These are phyloP conservation scores for Quercus phellos DNA, from an alignment of 331 rosid species.

Conservation along the genomic window DNA sequence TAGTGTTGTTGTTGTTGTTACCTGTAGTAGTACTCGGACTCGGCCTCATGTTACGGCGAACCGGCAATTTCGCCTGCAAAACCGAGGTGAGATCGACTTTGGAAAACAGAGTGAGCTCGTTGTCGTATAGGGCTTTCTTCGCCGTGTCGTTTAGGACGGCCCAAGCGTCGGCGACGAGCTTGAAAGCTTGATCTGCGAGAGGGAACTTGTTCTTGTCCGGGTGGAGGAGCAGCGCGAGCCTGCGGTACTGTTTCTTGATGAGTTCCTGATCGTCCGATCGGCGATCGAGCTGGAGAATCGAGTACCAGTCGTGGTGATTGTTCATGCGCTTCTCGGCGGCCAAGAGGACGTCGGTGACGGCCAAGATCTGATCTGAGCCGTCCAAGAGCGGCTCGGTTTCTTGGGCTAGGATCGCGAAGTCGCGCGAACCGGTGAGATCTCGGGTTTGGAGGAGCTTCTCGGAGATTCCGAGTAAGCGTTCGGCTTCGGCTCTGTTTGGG, in stretches of 20 bases:
- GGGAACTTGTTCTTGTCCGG: conserved; percentile 77
- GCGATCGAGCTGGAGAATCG: conserved; percentile 63
- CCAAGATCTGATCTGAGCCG: conserved; percentile 92
- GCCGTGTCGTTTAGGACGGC: conserved; percentile 59
- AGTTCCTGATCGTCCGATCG: conserved; percentile 48
- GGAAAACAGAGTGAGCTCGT: conserved; percentile 46
- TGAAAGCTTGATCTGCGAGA: conserved; percentile 64
- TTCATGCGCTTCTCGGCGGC: conserved; percentile 58
- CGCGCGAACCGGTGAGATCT: conserved; percentile 67
- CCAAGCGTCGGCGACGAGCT: conserved; percentile 84
- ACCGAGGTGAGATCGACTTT: conserved; percentile 49
- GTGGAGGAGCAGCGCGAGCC: conserved; percentile 75
- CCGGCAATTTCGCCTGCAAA: conserved; percentile 52
- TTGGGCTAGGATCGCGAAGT: conserved; percentile 77
- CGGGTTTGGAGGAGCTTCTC: conserved; percentile 71
- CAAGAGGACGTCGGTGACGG: conserved; percentile 66
- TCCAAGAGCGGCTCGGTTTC: conserved; percentile 84
- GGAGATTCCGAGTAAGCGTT: conserved; percentile 69
- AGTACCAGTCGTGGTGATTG: conserved; percentile 74
- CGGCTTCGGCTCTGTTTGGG: conserved; percentile 62
- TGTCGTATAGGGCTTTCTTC: conserved; percentile 54
- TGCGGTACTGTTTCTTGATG: conserved; percentile 63
- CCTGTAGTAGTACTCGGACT: background rate
- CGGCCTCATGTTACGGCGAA: conserved; percentile 38
- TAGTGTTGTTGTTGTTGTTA: background rate